Evolutionary conservation across 495 filamentous ascomycete genomes (phyloP).

Genomic region (Penicillium roqueforti): DNA sequence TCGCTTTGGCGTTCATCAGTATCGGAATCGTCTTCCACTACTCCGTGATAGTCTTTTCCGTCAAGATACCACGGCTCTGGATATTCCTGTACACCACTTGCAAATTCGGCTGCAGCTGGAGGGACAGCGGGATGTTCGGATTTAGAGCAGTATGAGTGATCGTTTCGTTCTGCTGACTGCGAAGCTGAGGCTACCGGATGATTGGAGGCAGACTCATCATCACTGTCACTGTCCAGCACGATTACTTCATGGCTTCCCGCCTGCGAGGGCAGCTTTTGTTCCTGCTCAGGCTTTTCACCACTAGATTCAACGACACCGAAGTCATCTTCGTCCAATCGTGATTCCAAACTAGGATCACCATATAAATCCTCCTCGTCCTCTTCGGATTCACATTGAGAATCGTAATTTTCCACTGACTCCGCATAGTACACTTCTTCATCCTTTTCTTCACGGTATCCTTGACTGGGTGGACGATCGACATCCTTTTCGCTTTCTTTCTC

Average conservation of each 20-base stretch:
- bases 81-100: slow-evolving; percentile 1
- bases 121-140: not conserved
- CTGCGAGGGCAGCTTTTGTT: not conserved
- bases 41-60: slow-evolving; percentile 1
- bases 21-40: slow-evolving; percentile 8
- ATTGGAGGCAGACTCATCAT: slow-evolving; percentile 31
- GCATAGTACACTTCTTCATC: slow-evolving; percentile 6
- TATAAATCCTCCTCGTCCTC: not conserved
- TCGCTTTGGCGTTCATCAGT: slow-evolving; percentile 6
- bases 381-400: slow-evolving; percentile 4
- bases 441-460: not conserved
- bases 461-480: not conserved
- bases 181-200: not conserved
- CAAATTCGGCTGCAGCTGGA: not conserved
- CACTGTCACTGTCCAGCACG: slow-evolving; percentile 43
- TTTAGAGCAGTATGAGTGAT: not conserved
- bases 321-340: slow-evolving; percentile 15
- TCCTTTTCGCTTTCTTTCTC: not conserved
- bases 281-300: slow-evolving; percentile 8
- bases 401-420: slow-evolving; percentile 1
- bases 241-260: slow-evolving; percentile 32
- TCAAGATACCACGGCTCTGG: slow-evolving; percentile 4
- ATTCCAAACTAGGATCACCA: not conserved
- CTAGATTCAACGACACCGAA: slow-evolving; percentile 5
- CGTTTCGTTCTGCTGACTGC: not conserved